Evolutionary conservation across 2,329 filamentous ascomycete species (phyloP), one percentile per base, ranked within the genome.

Genomic region (Clarireedia homoeocarpa): DNA sequence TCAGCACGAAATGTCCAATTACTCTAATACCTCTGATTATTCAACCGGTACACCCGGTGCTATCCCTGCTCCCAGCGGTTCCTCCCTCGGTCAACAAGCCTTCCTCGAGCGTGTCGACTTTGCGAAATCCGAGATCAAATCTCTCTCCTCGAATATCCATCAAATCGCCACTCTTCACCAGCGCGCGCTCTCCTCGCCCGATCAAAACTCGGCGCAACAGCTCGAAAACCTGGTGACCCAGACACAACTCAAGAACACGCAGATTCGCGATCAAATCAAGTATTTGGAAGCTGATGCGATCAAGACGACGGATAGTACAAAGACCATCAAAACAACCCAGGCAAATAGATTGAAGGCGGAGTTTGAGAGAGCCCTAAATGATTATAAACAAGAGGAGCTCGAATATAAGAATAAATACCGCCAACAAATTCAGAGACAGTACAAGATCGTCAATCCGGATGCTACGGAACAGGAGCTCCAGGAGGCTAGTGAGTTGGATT

Each of bases 401-500:
- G 77, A 80, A 47, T 91, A 89, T 74, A 79, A 82, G 67, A 77
- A 82, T 68, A 77, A 84, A 61, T 90, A 90, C 71, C 81, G 85
- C 59, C 86, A 91, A 61, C 86, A 90, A 71, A 89, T 92, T 68
- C 82, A 83, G 57, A 80, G 89, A 66, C 89, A 94, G 72, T 91
- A 89, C 72, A 79, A 83, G 56, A 91, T 92, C 67, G 87, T 90
- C 63, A 89, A 91, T 69, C 88, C 88, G 51, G 84, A 90, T 46
- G 89, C 88, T n/a, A 80, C 80, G 49, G 86, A 91, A 58, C 75
- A 79, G 1, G 86, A 92, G 71, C 84, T 91, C 2, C 74, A 78
- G 49, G 75, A 88, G 69, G 87, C 87, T 3, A 75, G 83, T 24
- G 77, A 88, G 63, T 76, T 82, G 53, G 84, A 91, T 69, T 88